Conservation (phyloP, 495 filamentous ascomycete genomes). For the Venustampulla echinocandica region DNA sequence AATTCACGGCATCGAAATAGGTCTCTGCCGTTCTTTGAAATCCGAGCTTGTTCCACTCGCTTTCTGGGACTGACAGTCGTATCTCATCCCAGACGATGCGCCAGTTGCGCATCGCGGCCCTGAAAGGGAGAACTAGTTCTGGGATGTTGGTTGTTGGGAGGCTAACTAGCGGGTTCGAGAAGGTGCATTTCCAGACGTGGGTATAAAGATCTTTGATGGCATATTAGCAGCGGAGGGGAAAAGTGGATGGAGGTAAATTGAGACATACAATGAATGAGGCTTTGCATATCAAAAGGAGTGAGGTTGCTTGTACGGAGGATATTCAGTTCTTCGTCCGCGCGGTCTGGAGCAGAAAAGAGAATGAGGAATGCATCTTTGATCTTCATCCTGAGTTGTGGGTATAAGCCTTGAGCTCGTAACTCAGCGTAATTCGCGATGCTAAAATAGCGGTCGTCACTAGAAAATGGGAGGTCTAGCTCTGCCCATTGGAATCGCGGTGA, state of each 20-base stretch:
- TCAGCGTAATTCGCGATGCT: constrained; percentile 14
- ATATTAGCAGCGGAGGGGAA: not conserved
- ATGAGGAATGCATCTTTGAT: constrained; percentile 19
- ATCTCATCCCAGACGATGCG: constrained; percentile 23
- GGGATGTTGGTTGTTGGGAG: constrained; percentile 3
- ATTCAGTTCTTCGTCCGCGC: not conserved
- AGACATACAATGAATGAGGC: constrained; percentile 20
- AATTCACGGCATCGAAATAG: constrained; percentile 15
- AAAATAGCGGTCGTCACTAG: constrained; percentile 18
- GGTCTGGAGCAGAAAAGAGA: constrained; percentile 7
- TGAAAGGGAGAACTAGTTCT: constrained; percentile 15
- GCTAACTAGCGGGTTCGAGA: constrained; percentile 12
- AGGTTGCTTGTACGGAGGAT: constrained; percentile 6
- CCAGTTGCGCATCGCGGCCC: constrained; percentile 19
- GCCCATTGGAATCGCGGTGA: constrained; percentile 20
- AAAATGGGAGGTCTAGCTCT: constrained; percentile 20
- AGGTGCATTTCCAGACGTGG: constrained; percentile 18
- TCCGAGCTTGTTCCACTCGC: constrained; percentile 19
- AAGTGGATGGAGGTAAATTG: not conserved
- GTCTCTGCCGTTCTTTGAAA: constrained; percentile 22
- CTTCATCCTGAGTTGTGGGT: constrained; percentile 13
- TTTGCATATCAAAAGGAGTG: constrained; percentile 22
- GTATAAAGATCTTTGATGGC: constrained; percentile 19
- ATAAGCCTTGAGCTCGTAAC: not conserved
- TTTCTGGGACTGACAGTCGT: constrained; percentile 1